A percentile compares a stretch with the other conserved stretches of the same genome.
Conservation (phyloP, 257 asterid species). For the Solanum ossicruentum region DNA sequence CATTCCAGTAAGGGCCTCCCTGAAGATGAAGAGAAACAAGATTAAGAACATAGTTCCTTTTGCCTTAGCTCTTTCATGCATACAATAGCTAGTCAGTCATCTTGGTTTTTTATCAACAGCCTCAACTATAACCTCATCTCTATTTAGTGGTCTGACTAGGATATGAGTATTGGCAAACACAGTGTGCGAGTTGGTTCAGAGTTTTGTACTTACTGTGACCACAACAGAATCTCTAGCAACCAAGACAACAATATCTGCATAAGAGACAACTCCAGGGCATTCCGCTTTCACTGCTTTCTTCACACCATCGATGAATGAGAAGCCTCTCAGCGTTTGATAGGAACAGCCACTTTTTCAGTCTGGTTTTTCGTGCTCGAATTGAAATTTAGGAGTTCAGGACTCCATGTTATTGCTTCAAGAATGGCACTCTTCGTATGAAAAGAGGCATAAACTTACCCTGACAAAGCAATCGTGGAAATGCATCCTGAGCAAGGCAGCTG, state of each 20-base stretch:
- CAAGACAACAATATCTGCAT: slow-evolving; percentile 13
- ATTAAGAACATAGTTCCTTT: neutral
- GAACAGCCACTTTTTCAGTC: slow-evolving; percentile 15
- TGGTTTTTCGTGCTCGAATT: slow-evolving; percentile 9
- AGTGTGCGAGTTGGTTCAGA: neutral
- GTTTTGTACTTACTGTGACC: neutral
- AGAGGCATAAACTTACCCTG: neutral
- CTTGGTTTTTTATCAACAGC: neutral
- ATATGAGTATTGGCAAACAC: neutral
- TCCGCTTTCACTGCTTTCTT: slow-evolving; percentile 8
- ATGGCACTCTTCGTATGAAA: neutral
- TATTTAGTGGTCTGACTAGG: neutral
- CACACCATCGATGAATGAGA: slow-evolving; percentile 16
- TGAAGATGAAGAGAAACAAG: neutral
- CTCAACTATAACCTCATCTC: neutral
- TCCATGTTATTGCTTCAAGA: neutral
- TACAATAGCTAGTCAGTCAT: neutral
- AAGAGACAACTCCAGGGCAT: slow-evolving; percentile 20
- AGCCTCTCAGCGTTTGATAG: slow-evolving; percentile 10
- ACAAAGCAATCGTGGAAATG: slow-evolving; percentile 14
- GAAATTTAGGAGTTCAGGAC: slow-evolving; percentile 3
- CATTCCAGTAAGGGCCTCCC: slow-evolving; percentile 21
- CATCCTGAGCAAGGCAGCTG: neutral
- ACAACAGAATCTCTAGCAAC: slow-evolving; percentile 13
- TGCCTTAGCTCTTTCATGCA: neutral